These are phyloP conservation scores for Penicillium tannophilum DNA, from an alignment of 495 filamentous ascomycete genomes.

Conservation along the genomic window DNA sequence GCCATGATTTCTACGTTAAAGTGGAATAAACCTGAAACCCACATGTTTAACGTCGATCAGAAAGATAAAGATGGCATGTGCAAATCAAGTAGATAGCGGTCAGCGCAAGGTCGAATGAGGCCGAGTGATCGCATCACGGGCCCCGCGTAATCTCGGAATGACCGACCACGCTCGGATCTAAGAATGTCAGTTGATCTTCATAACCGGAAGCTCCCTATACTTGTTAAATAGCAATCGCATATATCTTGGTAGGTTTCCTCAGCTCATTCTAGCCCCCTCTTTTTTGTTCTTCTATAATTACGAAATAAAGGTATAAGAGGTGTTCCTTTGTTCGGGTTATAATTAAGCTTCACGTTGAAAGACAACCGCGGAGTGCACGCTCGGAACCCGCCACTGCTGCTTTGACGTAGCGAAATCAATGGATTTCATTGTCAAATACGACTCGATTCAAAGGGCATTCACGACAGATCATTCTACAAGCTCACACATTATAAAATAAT, in stretches of 20 bases:
- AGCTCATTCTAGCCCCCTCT: too few relatives aligned
- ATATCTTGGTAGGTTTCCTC: too few relatives aligned
- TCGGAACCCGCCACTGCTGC: background rate
- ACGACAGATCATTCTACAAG: background rate
- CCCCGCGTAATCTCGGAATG: conserved; percentile 22
- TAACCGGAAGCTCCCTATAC: background rate
- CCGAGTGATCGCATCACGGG: conserved; percentile 26
- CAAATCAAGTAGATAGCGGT: background rate
- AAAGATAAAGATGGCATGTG: background rate
- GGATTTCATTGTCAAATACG: conserved; percentile 1
- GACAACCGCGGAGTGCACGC: background rate
- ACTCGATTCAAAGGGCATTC: background rate
- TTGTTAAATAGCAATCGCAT: background rate
- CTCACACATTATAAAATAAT: background rate
- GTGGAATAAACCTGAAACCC: background rate
- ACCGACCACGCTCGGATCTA: conserved; percentile 20
- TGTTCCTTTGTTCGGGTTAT: background rate
- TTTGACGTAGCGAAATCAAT: background rate
- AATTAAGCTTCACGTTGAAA: background rate
- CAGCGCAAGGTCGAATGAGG: conserved; percentile 11
- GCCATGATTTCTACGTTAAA: too few relatives aligned
- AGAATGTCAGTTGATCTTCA: conserved; percentile 21
- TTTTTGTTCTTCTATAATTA: background rate
- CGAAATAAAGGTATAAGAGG: background rate
- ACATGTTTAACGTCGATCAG: background rate